Evolutionary conservation across 345 rosid species (phyloP).

Genomic region (Dovyalis caffra): DNA sequence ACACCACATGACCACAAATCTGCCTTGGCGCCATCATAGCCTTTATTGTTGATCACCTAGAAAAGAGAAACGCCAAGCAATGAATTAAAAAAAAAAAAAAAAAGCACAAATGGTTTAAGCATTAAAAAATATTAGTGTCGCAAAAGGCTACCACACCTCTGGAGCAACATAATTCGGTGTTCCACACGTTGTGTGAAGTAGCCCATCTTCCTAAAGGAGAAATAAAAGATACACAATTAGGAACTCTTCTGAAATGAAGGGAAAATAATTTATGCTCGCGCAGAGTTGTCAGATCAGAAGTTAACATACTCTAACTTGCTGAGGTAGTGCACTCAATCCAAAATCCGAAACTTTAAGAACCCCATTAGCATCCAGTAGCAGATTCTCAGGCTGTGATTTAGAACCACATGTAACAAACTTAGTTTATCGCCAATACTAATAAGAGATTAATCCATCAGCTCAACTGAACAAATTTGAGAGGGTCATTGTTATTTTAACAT

Average conservation of each 20-base stretch:
- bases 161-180: constrained; percentile 99
- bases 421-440: not conserved
- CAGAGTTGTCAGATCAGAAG: not conserved
- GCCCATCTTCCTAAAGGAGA: constrained; percentile 76
- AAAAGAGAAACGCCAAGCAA: constrained; percentile 12
- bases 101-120: constrained; percentile 1
- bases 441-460: not conserved
- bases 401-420: constrained; percentile 9
- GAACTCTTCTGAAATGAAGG: not conserved
- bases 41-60: constrained; percentile 94
- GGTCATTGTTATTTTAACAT: not conserved
- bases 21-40: constrained; percentile 96
- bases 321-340: constrained; percentile 97
- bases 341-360: constrained; percentile 90
- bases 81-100: no score
- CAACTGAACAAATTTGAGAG: not conserved
- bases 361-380: constrained; percentile 86
- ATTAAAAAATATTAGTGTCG: constrained; percentile 6
- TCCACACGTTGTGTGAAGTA: constrained; percentile 98
- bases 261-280: not conserved
- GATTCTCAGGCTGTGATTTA: constrained; percentile 83
- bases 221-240: constrained; percentile 17
- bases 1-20: constrained; percentile 99
- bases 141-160: constrained; percentile 56
- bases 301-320: constrained; percentile 90